phyloP scores from a whole-genome alignment of 495 filamentous ascomycete genomes.

The Pseudevernia furfuracea region DNA sequence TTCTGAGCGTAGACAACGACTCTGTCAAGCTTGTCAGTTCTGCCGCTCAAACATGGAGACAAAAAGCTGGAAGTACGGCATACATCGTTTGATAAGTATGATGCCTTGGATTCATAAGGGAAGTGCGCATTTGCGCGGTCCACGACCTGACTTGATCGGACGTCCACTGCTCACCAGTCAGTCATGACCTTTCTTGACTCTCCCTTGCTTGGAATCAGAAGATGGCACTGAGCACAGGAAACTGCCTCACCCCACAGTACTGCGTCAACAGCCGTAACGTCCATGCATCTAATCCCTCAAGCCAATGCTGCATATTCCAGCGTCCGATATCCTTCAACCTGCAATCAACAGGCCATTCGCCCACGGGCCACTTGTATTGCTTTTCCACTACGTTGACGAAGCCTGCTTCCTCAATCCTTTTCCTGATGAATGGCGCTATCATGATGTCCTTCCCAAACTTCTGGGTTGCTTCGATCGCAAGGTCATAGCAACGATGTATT shows the following conservation, averaged over 20 bases:
- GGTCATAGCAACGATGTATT: constrained; percentile 42
- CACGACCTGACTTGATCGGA: constrained; percentile 23
- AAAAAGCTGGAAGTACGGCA: constrained; percentile 4
- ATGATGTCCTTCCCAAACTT: constrained; percentile 43
- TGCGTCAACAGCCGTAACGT: constrained; percentile 53
- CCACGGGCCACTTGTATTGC: constrained; percentile 57
- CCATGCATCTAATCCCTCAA: constrained; percentile 52
- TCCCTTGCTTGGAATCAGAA: not conserved
- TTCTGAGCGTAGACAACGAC: constrained; percentile 28
- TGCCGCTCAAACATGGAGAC: constrained; percentile 13
- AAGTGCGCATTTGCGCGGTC: constrained; percentile 20
- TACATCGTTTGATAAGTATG: constrained; percentile 31
- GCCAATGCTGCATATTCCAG: constrained; percentile 52
- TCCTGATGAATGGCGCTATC: constrained; percentile 37
- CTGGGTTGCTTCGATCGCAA: constrained; percentile 46
- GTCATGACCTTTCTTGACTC: not conserved
- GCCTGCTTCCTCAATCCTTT: constrained; percentile 40
- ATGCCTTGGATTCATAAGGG: constrained; percentile 27
- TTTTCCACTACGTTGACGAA: constrained; percentile 53
- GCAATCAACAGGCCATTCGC: constrained; percentile 58
- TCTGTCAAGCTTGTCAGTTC: constrained; percentile 24
- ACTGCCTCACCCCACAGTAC: constrained; percentile 36
- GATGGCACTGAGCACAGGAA: not conserved
- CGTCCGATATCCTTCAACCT: constrained; percentile 56
- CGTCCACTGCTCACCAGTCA: constrained; percentile 28